phyloP scores from a whole-genome alignment of 2,329 filamentous ascomycete genomes.

The Shiraia bambusicola region DNA sequence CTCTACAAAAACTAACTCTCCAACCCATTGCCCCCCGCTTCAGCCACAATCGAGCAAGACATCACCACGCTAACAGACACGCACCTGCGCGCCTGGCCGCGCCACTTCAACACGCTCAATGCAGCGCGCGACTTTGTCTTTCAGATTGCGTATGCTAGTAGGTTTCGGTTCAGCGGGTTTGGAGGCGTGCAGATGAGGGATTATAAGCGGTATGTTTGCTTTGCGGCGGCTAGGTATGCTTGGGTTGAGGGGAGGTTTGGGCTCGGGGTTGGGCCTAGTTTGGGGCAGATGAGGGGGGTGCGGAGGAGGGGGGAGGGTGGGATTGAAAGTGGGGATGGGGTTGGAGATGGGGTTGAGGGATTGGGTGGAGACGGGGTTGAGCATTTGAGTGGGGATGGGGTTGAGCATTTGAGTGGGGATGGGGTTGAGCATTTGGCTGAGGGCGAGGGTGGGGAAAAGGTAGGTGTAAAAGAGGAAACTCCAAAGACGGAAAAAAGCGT shows the following conservation, averaged over 20 bases:
- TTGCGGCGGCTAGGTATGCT: slow-evolving; percentile 1
- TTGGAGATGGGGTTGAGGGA: background rate
- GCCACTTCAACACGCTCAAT: slow-evolving; percentile 3
- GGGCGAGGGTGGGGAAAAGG: too few species aligned
- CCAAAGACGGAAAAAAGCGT: too few species aligned
- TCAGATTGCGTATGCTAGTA: background rate
- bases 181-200: slow-evolving; percentile 2
- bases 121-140: slow-evolving; percentile 8
- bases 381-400: background rate
- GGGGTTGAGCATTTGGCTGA: too few species aligned
- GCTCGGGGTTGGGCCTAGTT: background rate
- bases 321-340: background rate
- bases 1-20: too few species aligned
- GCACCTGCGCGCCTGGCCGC: slow-evolving; percentile 1
- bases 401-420: too few species aligned
- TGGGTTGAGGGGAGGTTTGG: background rate
- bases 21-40: too few species aligned
- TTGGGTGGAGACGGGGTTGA: background rate
- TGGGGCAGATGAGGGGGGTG: background rate
- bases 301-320: background rate
- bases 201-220: slow-evolving; percentile 3
- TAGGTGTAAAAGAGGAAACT: too few species aligned
- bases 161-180: slow-evolving; percentile 4
- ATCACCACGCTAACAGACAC: too few species aligned
- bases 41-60: too few species aligned